These are phyloP conservation scores for Leptomonas seymouri DNA, from an alignment of 208 protist species.

Conservation along the genomic window DNA sequence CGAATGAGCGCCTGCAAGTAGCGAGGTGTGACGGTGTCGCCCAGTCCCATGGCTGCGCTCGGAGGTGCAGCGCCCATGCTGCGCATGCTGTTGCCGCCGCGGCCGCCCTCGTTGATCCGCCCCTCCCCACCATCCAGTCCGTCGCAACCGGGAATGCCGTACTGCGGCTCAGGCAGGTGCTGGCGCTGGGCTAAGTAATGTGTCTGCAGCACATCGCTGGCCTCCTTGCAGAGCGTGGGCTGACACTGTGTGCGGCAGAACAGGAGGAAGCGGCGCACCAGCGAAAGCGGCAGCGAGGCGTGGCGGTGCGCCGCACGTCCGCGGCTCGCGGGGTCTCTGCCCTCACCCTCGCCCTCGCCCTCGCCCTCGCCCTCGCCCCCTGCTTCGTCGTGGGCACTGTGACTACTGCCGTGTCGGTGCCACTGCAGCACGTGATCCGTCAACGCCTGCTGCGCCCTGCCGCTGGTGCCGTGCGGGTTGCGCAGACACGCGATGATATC, in stretches of 20 bases:
- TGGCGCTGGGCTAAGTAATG: slow-evolving; percentile 73
- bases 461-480: slow-evolving; percentile 36
- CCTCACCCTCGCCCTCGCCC: not conserved
- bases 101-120: slow-evolving; percentile 1
- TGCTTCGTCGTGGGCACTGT: not conserved
- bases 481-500: slow-evolving; percentile 97
- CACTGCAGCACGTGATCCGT: slow-evolving; percentile 96
- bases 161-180: slow-evolving; percentile 26
- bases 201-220: slow-evolving; percentile 54
- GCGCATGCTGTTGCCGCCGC: not conserved
- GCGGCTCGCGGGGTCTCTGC: not conserved
- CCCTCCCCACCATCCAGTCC: not conserved
- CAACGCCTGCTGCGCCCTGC: slow-evolving; percentile 47
- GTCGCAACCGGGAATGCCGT: not conserved
- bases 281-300: slow-evolving; percentile 46
- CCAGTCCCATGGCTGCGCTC: not conserved
- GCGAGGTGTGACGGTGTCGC: slow-evolving; percentile 90
- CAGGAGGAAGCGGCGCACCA: slow-evolving; percentile 74
- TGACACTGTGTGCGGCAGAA: slow-evolving; percentile 75
- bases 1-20: slow-evolving; percentile 97
- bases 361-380: not conserved
- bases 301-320: slow-evolving; percentile 4
- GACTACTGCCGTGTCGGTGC: slow-evolving; percentile 36
- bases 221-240: slow-evolving; percentile 58
- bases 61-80: not conserved